Evolutionary conservation across 2,329 filamentous ascomycete species (phyloP).

Genomic region (Aureobasidium subglaciale): DNA sequence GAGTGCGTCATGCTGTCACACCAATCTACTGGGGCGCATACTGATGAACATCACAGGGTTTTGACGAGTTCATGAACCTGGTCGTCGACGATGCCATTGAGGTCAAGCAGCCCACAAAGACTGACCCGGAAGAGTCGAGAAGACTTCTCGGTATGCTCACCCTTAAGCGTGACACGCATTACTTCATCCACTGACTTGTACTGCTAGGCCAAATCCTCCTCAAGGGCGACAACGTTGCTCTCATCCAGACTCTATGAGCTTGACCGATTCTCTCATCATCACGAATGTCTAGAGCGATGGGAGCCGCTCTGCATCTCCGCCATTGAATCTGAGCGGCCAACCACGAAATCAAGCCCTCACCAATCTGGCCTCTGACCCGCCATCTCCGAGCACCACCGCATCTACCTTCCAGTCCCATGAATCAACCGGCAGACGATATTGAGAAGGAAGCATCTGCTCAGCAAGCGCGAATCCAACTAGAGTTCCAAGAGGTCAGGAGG

Average conservation of each 20-base stretch:
- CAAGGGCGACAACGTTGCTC: slow-evolving; percentile 80
- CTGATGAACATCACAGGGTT: slow-evolving; percentile 57
- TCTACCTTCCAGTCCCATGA: slow-evolving; percentile 73
- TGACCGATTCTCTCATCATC: neutral
- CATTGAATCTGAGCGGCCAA: neutral
- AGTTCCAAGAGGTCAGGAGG: neutral
- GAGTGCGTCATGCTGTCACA: slow-evolving; percentile 48
- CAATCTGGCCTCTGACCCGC: slow-evolving; percentile 13
- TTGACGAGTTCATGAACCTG: slow-evolving; percentile 99
- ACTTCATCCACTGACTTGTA: slow-evolving; percentile 10
- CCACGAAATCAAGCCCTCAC: slow-evolving; percentile 5
- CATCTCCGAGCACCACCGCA: slow-evolving; percentile 40
- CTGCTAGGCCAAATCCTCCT: slow-evolving; percentile 69
- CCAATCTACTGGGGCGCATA: slow-evolving; percentile 16
- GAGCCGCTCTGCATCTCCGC: neutral
- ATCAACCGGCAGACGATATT: slow-evolving; percentile 64
- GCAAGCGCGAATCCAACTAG: slow-evolving; percentile 72
- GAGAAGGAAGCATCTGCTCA: slow-evolving; percentile 70
- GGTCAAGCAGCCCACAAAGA: slow-evolving; percentile 78
- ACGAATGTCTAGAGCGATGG: neutral
- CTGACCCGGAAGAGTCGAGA: slow-evolving; percentile 65
- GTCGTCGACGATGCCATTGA: slow-evolving; percentile 94
- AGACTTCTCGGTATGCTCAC: slow-evolving; percentile 62
- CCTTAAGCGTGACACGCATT: neutral
- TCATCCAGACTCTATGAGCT: slow-evolving; percentile 50